These are phyloP conservation scores for Xylaria polymorpha DNA, from an alignment of 2,329 filamentous ascomycete genomes.

Conservation along the genomic window DNA sequence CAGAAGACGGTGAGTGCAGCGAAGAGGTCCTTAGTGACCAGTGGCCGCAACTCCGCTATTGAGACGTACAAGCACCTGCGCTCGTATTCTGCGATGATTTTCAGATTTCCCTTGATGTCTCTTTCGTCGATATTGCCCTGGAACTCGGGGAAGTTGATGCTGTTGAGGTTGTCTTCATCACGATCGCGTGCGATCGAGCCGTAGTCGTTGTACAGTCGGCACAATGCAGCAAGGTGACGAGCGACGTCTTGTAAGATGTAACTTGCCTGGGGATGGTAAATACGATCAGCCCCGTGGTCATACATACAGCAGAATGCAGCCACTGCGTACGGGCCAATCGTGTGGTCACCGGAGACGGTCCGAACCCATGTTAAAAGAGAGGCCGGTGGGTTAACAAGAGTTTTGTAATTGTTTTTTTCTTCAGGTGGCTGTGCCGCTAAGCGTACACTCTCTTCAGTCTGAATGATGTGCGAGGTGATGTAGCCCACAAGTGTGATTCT, in stretches of 20 bases:
- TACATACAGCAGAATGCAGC: slow-evolving; percentile 4
- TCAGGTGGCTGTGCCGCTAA: not conserved
- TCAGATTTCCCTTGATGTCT: not conserved
- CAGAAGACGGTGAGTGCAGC: not conserved
- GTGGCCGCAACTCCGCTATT: not conserved
- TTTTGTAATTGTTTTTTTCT: not conserved
- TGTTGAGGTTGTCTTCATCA: not conserved
- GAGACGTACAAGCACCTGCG: not conserved
- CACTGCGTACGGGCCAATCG: not conserved
- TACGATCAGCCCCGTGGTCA: not conserved
- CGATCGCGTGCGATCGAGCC: not conserved
- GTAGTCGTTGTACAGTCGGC: slow-evolving; percentile 10
- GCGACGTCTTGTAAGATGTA: slow-evolving; percentile 5
- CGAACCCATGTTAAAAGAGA: not conserved
- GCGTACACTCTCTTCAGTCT: not conserved
- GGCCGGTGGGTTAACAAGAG: not conserved
- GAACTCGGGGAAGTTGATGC: slow-evolving; percentile 23
- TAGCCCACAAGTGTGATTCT: not conserved
- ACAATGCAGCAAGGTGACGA: not conserved
- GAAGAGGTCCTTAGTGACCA: not conserved
- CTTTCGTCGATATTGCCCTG: not conserved
- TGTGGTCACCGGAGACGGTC: slow-evolving; percentile 1
- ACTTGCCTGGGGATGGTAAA: not conserved
- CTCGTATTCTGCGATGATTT: not conserved
- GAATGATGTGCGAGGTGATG: not conserved